A percentile compares a stretch with the other conserved stretches of the same genome.
Conservation (phyloP, 78 protist genomes). For the Tieghemostelium lacteum region DNA sequence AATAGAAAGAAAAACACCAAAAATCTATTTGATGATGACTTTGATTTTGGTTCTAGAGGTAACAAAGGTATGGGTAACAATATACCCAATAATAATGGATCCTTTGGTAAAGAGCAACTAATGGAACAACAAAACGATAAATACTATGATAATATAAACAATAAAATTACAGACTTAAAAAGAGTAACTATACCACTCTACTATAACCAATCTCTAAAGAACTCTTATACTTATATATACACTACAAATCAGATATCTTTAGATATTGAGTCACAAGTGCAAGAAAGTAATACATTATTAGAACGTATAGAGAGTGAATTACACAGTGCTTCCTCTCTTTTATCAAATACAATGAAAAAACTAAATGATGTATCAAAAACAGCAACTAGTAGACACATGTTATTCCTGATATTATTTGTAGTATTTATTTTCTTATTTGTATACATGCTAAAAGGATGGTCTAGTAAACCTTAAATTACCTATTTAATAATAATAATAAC, state of each 20-base stretch:
- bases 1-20: background rate
- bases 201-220: background rate
- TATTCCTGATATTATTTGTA: conserved; percentile 37
- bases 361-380: conserved; percentile 46
- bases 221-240: background rate
- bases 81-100: conserved; percentile 2
- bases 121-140: conserved; percentile 58
- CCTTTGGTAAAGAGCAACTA: conserved; percentile 69
- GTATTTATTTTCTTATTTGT: conserved; percentile 51
- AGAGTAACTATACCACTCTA: conserved; percentile 24
- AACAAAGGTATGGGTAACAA: too few relatives aligned
- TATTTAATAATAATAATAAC: background rate
- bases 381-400: conserved; percentile 72
- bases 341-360: conserved; percentile 71
- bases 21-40: background rate
- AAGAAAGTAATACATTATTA: conserved; percentile 59
- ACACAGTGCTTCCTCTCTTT: conserved; percentile 25
- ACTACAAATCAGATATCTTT: conserved; percentile 19
- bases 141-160: conserved; percentile 2
- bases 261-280: conserved; percentile 73
- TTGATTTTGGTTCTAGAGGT: background rate
- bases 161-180: conserved; percentile 30
- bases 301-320: conserved; percentile 41
- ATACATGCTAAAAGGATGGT: background rate
- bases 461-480: background rate